These are phyloP conservation scores for Scolecobasidium constrictum DNA, from an alignment of 2,329 filamentous ascomycete genomes.

Conservation along the genomic window DNA sequence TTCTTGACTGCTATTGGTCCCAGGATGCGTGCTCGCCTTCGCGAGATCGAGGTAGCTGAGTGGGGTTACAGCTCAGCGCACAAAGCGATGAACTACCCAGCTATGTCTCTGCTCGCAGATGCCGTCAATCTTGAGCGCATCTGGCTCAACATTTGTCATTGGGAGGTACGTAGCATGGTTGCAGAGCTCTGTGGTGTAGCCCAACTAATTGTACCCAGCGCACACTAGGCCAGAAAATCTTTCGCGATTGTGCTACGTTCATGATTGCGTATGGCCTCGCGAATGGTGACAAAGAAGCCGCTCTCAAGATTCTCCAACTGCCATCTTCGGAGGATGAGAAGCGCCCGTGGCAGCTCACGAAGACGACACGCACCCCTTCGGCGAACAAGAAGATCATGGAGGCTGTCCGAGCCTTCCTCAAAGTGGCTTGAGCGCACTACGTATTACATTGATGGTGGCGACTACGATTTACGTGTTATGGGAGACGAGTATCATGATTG, in stretches of 20 bases:
- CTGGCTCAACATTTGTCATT: constrained; percentile 1
- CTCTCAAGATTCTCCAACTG: constrained; percentile 2
- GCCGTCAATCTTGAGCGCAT: constrained; percentile 4
- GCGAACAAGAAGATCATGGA: no score
- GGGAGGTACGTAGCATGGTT: background rate
- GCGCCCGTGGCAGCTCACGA: background rate
- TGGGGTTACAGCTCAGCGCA: background rate
- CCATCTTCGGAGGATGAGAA: background rate
- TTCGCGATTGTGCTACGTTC: constrained; percentile 3
- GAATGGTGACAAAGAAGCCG: constrained; percentile 4
- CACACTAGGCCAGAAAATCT: constrained; percentile 1
- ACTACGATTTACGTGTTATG: no score
- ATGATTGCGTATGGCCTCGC: constrained; percentile 1
- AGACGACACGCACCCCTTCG: background rate
- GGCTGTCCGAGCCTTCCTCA: no score
- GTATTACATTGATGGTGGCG: no score
- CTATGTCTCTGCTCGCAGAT: constrained; percentile 1
- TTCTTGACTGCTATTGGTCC: constrained; percentile 4
- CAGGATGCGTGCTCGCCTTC: background rate
- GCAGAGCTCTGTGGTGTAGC: background rate
- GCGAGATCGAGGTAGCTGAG: constrained; percentile 4
- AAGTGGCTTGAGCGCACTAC: no score
- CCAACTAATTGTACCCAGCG: background rate
- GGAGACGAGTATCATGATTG: no score
- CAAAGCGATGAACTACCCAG: constrained; percentile 5